Evolutionary conservation across 2,329 filamentous ascomycete genomes (phyloP).

Genomic region (Zelopaecilomyces penicillatus): DNA sequence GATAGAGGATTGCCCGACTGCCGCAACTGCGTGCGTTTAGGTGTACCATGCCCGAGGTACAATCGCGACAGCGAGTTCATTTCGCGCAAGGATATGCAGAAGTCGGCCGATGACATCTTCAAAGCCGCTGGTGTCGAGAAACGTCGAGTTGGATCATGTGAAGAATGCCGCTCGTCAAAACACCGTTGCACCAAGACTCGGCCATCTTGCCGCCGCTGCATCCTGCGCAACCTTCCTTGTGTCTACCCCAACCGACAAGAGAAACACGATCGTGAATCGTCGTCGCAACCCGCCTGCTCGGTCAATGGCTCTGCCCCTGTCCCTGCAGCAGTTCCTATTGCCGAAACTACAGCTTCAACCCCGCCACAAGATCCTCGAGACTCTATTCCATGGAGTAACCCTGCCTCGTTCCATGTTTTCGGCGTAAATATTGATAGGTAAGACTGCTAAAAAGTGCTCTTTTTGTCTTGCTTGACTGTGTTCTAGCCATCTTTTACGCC

Average conservation of each 20-base stretch:
- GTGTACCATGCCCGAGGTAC: slow-evolving; percentile 18
- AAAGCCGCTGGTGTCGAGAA: slow-evolving; percentile 19
- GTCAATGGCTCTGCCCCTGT: slow-evolving; percentile 2
- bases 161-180: slow-evolving; percentile 19
- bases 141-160: slow-evolving; percentile 19
- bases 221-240: slow-evolving; percentile 13
- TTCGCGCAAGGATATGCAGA: slow-evolving; percentile 15
- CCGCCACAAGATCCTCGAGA: neutral
- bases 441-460: neutral
- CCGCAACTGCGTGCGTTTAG: slow-evolving; percentile 15
- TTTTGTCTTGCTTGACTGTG: neutral
- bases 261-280: slow-evolving; percentile 6
- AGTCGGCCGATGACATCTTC: slow-evolving; percentile 19
- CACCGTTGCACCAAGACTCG: slow-evolving; percentile 17
- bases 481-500: neutral
- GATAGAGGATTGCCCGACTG: slow-evolving; percentile 13
- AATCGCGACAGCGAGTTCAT: slow-evolving; percentile 12
- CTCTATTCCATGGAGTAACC: neutral
- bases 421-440: slow-evolving; percentile 7
- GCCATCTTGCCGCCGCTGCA: slow-evolving; percentile 19
- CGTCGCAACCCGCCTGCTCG: slow-evolving; percentile 5
- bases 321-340: neutral
- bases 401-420: slow-evolving; percentile 2
- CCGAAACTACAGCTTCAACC: neutral
- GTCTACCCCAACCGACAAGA: slow-evolving; percentile 12